phyloP scores from a whole-genome alignment of 768 basidiomycete genomes.

The Suillus weaverae region DNA sequence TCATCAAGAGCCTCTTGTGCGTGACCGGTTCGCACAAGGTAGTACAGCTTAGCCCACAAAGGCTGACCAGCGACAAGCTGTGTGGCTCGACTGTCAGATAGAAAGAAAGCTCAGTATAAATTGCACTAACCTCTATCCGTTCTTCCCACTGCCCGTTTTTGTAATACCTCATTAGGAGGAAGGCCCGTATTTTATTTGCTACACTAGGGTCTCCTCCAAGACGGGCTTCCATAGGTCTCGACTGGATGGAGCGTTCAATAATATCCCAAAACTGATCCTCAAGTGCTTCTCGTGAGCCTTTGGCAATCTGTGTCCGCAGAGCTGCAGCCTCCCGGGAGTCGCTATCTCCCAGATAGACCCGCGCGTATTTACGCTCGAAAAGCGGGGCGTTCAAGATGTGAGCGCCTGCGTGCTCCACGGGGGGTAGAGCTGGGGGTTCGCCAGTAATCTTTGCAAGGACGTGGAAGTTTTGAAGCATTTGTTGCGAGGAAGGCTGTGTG shows the following conservation, averaged over 20 bases:
- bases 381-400: constrained; percentile 80
- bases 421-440: constrained; percentile 75
- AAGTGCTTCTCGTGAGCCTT: constrained; percentile 75
- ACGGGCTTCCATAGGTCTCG: constrained; percentile 78
- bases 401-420: constrained; percentile 75
- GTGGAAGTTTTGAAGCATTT: constrained; percentile 70
- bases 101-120: neutral
- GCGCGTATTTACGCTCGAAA: constrained; percentile 81
- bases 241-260: constrained; percentile 78
- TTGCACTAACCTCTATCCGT: constrained; percentile 70
- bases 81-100: constrained; percentile 7
- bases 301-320: constrained; percentile 72
- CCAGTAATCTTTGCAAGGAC: constrained; percentile 73
- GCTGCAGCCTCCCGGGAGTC: constrained; percentile 65
- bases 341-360: constrained; percentile 66
- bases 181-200: constrained; percentile 87
- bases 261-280: constrained; percentile 90
- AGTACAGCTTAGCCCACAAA: constrained; percentile 93
- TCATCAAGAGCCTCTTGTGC: constrained; percentile 77
- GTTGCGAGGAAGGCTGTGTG: constrained; percentile 48
- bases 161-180: constrained; percentile 78
- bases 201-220: constrained; percentile 92
- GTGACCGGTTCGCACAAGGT: constrained; percentile 86
- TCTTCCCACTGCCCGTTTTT: constrained; percentile 83
- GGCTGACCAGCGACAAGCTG: constrained; percentile 86